Conservation (phyloP, 495 filamentous ascomycete species). For the Pseudoneurospora amorphoporcata region DNA sequence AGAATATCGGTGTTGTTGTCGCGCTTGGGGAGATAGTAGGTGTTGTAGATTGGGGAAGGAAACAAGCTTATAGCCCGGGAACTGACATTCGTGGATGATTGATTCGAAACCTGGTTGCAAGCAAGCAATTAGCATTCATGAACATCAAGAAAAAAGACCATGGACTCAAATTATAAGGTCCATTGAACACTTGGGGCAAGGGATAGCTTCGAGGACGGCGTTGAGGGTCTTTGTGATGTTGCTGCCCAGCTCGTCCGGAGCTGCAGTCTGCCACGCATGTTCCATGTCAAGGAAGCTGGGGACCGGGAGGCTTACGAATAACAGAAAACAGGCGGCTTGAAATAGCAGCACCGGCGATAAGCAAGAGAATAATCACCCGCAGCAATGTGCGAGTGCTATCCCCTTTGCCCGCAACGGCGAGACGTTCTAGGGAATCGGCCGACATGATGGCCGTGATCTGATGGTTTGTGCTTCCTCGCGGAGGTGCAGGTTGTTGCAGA, state of each 20-base stretch:
- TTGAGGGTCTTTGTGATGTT: background rate
- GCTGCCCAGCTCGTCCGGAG: constrained; percentile 1
- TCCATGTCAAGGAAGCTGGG: constrained; percentile 1
- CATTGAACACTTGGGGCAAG: background rate
- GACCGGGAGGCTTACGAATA: constrained; percentile 58
- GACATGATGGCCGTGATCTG: constrained; percentile 26
- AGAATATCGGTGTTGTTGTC: background rate
- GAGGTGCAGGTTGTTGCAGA: constrained; percentile 13
- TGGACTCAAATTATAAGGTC: background rate
- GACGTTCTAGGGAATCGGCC: constrained; percentile 25
- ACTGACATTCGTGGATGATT: constrained; percentile 98
- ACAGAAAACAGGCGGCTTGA: constrained; percentile 96
- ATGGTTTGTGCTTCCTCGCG: constrained; percentile 23
- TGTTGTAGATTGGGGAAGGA: background rate
- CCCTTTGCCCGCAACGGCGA: constrained; percentile 36
- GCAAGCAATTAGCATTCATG: constrained; percentile 25
- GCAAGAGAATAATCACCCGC: constrained; percentile 81
- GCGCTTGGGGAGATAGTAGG: background rate
- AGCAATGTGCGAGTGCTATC: constrained; percentile 74
- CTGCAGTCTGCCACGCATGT: background rate
- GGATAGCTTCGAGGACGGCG: background rate
- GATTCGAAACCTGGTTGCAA: constrained; percentile 77
- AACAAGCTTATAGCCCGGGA: constrained; percentile 4
- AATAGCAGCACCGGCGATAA: constrained; percentile 87
- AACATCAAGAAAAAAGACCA: background rate